A percentile compares a stretch with the other conserved stretches of the same genome.
Evolutionary conservation across 192 early-diverging fungal genomes (phyloP).

Genomic region (Rhizophagus clarus): DNA sequence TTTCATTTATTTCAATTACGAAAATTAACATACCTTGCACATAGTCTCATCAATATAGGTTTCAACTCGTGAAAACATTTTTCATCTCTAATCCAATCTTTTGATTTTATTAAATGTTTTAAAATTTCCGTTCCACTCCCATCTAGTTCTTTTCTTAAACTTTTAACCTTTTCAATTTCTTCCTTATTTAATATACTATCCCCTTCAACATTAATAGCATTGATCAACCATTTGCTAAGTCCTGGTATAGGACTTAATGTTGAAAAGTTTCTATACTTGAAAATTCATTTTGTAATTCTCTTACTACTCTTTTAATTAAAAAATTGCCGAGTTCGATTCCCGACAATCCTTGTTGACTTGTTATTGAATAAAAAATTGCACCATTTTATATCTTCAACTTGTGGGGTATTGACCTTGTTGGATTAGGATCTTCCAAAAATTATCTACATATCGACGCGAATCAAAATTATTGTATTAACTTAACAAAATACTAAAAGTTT

Average conservation of each 20-base stretch:
- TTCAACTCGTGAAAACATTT: constrained; percentile 42
- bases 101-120: constrained; percentile 27
- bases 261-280: constrained; percentile 76
- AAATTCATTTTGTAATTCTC: constrained; percentile 68
- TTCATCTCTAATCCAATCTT: constrained; percentile 22
- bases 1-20: too few relatives aligned
- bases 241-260: constrained; percentile 91
- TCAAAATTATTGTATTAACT: too few relatives aligned
- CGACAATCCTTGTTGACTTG: constrained; percentile 80
- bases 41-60: constrained; percentile 63
- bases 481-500: too few relatives aligned
- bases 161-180: background rate
- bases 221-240: constrained; percentile 79
- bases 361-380: constrained; percentile 95
- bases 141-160: background rate
- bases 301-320: constrained; percentile 86
- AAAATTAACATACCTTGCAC: constrained; percentile 48
- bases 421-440: constrained; percentile 62
- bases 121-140: constrained; percentile 18
- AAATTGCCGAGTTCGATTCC: constrained; percentile 93
- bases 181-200: background rate
- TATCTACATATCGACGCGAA: constrained; percentile 37
- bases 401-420: constrained; percentile 23
- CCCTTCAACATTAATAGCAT: background rate
- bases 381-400: constrained; percentile 48